Percentiles rank a stretch among this genome's conserved stretches.
Evolutionary conservation across 768 basidiomycete genomes (phyloP).

Genomic region (Boletus barrowsii): DNA sequence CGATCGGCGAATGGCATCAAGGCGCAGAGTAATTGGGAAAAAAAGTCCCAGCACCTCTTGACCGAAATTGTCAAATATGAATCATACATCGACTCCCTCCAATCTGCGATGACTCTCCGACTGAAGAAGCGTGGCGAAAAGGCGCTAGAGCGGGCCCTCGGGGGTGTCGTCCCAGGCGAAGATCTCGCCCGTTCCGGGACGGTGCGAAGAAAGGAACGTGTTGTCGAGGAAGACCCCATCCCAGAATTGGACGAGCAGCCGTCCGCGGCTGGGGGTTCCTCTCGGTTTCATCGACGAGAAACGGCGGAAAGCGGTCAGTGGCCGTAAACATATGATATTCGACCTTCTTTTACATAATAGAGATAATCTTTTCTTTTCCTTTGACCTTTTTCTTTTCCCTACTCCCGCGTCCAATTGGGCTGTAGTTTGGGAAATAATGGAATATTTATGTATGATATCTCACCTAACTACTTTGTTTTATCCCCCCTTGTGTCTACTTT

Average conservation of each 20-base stretch:
- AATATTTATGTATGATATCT: slow-evolving; percentile 35
- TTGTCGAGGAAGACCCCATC: slow-evolving; percentile 45
- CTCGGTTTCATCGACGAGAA: slow-evolving; percentile 42
- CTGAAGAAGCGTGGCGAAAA: slow-evolving; percentile 91
- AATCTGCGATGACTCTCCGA: slow-evolving; percentile 77
- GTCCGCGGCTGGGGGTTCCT: slow-evolving; percentile 20
- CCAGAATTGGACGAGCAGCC: slow-evolving; percentile 44
- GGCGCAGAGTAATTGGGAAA: slow-evolving; percentile 89
- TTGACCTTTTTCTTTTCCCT: background rate
- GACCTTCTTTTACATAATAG: slow-evolving; percentile 18
- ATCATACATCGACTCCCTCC: slow-evolving; percentile 89
- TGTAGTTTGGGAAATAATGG: slow-evolving; percentile 16
- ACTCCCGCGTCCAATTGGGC: background rate
- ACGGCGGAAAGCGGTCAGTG: slow-evolving; percentile 36
- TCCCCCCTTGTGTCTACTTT: background rate
- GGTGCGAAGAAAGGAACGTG: slow-evolving; percentile 39
- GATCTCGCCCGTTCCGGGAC: slow-evolving; percentile 27
- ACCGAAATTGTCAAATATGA: slow-evolving; percentile 95
- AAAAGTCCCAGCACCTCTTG: slow-evolving; percentile 83
- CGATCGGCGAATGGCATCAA: slow-evolving; percentile 71
- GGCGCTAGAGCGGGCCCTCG: slow-evolving; percentile 60
- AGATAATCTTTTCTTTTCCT: background rate
- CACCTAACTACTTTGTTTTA: slow-evolving; percentile 11
- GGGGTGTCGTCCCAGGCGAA: slow-evolving; percentile 32
- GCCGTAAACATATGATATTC: slow-evolving; percentile 19